Percentiles rank a stretch among this genome's conserved stretches.
Conservation (phyloP, 2,329 filamentous ascomycete species). For the Cordyceps militaris region DNA sequence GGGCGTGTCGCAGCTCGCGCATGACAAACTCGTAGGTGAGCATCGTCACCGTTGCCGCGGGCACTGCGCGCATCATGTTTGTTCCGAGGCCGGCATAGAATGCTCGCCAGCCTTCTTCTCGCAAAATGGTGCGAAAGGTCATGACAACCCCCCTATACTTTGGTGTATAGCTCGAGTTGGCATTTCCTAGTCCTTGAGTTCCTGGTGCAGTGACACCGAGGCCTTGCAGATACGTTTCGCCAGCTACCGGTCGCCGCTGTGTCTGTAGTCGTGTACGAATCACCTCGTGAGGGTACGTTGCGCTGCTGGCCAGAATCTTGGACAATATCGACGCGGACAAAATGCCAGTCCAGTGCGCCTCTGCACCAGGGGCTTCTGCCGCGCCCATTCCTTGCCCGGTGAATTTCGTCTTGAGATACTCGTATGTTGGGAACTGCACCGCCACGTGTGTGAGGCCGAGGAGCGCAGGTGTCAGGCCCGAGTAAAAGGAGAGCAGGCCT, state of each 20-base stretch:
- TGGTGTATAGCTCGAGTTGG: constrained; percentile 30
- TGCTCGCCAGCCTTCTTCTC: constrained; percentile 89
- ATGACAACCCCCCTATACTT: constrained; percentile 73
- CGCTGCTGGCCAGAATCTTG: constrained; percentile 88
- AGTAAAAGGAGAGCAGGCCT: constrained; percentile 87
- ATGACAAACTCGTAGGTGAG: constrained; percentile 84
- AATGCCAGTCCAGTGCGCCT: constrained; percentile 74
- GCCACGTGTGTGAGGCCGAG: constrained; percentile 91
- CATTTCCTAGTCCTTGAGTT: constrained; percentile 27
- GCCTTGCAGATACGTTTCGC: constrained; percentile 45
- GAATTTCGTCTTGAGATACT: constrained; percentile 84
- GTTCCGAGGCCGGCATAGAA: constrained; percentile 97
- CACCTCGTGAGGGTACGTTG: constrained; percentile 96
- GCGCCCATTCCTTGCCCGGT: constrained; percentile 84
- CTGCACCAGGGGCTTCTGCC: constrained; percentile 32
- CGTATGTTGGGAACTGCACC: constrained; percentile 94
- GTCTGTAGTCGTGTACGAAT: constrained; percentile 90
- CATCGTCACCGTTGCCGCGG: constrained; percentile 95
- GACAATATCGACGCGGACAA: constrained; percentile 84
- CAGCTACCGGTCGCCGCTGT: constrained; percentile 65
- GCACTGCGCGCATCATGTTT: constrained; percentile 93
- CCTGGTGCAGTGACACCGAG: constrained; percentile 36
- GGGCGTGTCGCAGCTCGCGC: constrained; percentile 41
- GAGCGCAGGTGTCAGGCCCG: constrained; percentile 83
- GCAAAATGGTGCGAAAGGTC: constrained; percentile 77